Evolutionary conservation across 2,329 filamentous ascomycete genomes (phyloP).

Genomic region (Stachybotrys elegans): DNA sequence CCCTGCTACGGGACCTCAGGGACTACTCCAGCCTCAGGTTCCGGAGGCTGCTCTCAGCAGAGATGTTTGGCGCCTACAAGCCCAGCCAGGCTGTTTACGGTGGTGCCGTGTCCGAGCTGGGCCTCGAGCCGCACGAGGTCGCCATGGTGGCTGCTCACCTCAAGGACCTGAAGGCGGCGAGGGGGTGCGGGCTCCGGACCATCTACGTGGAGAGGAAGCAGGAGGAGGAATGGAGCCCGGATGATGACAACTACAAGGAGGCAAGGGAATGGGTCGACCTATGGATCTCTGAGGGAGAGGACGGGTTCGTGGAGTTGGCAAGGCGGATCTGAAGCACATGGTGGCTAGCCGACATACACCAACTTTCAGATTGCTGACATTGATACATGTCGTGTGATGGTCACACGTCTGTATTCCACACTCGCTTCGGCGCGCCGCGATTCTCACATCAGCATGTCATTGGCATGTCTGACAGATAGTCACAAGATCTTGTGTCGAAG

Average conservation of each 20-base stretch:
- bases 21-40: slow-evolving; percentile 57
- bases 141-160: slow-evolving; percentile 77
- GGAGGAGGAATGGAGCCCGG: slow-evolving; percentile 59
- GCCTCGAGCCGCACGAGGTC: slow-evolving; percentile 53
- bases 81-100: slow-evolving; percentile 63
- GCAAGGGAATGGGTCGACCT: slow-evolving; percentile 40
- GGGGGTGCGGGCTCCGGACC: slow-evolving; percentile 58
- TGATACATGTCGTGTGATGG: too few relatives aligned
- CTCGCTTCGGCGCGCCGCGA: too few relatives aligned
- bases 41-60: slow-evolving; percentile 56
- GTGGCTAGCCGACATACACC: too few relatives aligned
- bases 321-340: slow-evolving; percentile 12
- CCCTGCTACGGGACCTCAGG: slow-evolving; percentile 61
- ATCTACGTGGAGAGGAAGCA: slow-evolving; percentile 65
- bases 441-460: too few relatives aligned
- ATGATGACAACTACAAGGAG: slow-evolving; percentile 45
- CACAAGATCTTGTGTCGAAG: too few relatives aligned
- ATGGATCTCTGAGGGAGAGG: slow-evolving; percentile 28
- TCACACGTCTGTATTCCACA: too few relatives aligned
- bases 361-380: too few relatives aligned
- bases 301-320: slow-evolving; percentile 25
- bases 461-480: too few relatives aligned
- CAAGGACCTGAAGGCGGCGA: slow-evolving; percentile 62
- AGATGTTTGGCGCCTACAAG: slow-evolving; percentile 72
- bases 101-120: slow-evolving; percentile 58